A percentile compares a stretch with the other conserved stretches of the same genome.
Evolutionary conservation across 2,329 filamentous ascomycete species (phyloP).

Genomic region (Botrytis squamosa): DNA sequence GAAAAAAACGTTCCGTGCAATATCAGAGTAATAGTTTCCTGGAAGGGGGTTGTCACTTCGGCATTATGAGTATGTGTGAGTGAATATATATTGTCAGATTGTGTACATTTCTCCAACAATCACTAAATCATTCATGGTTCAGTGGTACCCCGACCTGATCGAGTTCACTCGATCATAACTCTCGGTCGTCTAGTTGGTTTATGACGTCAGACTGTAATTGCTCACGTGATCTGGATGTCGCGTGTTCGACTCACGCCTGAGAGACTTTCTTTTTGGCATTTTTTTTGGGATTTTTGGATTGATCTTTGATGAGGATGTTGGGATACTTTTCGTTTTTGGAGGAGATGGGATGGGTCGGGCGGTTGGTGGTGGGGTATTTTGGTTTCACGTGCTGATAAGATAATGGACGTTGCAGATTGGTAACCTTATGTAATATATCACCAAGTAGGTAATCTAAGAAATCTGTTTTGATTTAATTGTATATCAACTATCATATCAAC

Average conservation of each 20-base stretch:
- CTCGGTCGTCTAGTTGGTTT: conserved; percentile 12
- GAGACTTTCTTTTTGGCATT: not conserved
- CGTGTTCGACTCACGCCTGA: conserved; percentile 14
- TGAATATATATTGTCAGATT: not conserved
- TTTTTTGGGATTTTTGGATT: not conserved
- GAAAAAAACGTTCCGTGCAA: not conserved
- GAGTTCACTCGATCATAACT: conserved; percentile 13
- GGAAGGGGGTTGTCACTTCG: too few relatives aligned
- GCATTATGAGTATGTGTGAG: fast-evolving
- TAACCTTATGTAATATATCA: too few relatives aligned
- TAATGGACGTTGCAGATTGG: not conserved
- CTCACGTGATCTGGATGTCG: conserved; percentile 11
- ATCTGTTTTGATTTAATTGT: not conserved
- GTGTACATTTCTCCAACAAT: fast-evolving
- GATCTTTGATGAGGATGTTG: not conserved
- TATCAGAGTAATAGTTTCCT: not conserved
- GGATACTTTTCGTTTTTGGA: not conserved
- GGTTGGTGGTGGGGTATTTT: not conserved
- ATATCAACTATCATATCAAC: not conserved
- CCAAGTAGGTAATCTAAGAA: too few relatives aligned
- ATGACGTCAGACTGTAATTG: conserved; percentile 17
- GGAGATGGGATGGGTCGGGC: not conserved
- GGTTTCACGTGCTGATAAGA: not conserved
- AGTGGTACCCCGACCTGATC: conserved; percentile 1
- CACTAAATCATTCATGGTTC: not conserved